Evolutionary conservation across 1,284 basidiomycete genomes (phyloP).

Genomic region (Moesziomyces sp.): DNA sequence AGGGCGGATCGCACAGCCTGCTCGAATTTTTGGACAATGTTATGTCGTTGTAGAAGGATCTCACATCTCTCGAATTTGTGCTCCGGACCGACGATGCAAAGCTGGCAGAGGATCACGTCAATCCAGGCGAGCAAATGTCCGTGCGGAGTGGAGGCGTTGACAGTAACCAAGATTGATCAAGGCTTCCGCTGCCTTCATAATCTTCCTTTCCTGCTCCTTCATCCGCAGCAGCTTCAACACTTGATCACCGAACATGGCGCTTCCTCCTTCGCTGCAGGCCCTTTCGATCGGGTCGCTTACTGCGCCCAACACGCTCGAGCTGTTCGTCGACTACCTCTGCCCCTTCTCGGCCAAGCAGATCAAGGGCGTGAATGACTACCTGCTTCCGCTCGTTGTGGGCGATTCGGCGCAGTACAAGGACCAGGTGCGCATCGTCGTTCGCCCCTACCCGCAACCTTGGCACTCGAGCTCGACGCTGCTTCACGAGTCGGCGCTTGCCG

Average conservation of each 20-base stretch:
- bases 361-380: slow-evolving; percentile 67
- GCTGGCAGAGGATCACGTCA: slow-evolving; percentile 27
- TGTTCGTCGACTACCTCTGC: slow-evolving; percentile 72
- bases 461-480: slow-evolving; percentile 74
- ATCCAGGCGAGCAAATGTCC: slow-evolving; percentile 5
- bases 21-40: neutral
- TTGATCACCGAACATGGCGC: slow-evolving; percentile 74
- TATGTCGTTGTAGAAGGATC: neutral
- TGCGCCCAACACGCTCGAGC: slow-evolving; percentile 84
- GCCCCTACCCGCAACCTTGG: slow-evolving; percentile 80
- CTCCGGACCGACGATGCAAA: slow-evolving; percentile 3
- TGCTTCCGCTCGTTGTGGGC: slow-evolving; percentile 65
- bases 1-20: too few species aligned
- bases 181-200: too few species aligned
- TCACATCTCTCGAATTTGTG: slow-evolving; percentile 1
- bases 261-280: slow-evolving; percentile 80
- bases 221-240: neutral
- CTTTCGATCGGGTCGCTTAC: slow-evolving; percentile 77
- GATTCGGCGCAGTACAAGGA: slow-evolving; percentile 72
- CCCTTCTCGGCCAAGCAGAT: slow-evolving; percentile 75
- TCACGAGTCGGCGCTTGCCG: slow-evolving; percentile 83
- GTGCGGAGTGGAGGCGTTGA: slow-evolving; percentile 17
- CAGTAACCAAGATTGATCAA: too few species aligned
- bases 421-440: slow-evolving; percentile 81
- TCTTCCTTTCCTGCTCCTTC: neutral